phyloP scores from a whole-genome alignment of 345 rosid genomes.

The Nephelium lappaceum region DNA sequence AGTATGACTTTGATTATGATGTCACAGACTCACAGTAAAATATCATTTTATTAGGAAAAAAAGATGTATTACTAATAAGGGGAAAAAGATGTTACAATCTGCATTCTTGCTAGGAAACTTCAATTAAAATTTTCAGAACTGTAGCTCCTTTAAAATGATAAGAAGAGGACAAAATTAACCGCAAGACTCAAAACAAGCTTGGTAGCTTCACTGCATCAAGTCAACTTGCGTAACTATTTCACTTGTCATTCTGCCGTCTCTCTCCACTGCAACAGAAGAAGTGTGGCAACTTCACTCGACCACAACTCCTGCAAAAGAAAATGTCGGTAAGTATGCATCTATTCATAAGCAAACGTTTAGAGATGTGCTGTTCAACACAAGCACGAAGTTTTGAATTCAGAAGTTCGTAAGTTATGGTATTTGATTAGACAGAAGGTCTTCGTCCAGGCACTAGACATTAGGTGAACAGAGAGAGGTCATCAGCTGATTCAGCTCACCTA shows the following conservation, averaged over 20 bases:
- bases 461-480: neutral
- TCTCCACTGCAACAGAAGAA: constrained; percentile 97
- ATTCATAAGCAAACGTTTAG: neutral
- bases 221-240: constrained; percentile 9
- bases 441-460: neutral
- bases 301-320: constrained; percentile 66
- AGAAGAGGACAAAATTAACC: neutral
- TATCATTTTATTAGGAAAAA: neutral
- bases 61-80: neutral
- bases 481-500: neutral
- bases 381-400: neutral
- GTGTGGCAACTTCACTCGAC: constrained; percentile 88
- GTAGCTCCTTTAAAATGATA: neutral
- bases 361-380: neutral
- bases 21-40: neutral
- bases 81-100: neutral
- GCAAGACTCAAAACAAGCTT: neutral
- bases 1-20: neutral
- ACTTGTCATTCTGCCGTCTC: constrained; percentile 37
- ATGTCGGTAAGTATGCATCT: neutral
- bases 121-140: neutral
- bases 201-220: neutral
- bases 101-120: neutral
- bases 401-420: neutral
- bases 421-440: neutral